Conservation (phyloP, 116 monocot genomes). For the Cymodocea nodosa region DNA sequence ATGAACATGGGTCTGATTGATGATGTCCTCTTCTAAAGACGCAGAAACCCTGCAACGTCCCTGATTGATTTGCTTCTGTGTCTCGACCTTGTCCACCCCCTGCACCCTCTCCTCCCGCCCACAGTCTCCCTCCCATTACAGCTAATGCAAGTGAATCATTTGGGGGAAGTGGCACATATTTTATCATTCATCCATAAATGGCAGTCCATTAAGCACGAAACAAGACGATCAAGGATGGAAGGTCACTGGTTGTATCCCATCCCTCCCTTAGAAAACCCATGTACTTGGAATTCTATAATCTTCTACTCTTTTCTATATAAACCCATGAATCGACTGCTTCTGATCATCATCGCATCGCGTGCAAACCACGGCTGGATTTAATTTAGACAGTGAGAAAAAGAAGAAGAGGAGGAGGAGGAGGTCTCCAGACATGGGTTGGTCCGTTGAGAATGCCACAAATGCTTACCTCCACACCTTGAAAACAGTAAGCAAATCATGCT, state of each 20-base stretch:
- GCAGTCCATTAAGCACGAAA: too few relatives aligned
- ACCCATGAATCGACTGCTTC: background rate
- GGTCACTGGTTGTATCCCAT: background rate
- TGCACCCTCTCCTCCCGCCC: background rate
- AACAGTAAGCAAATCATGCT: constrained; percentile 16
- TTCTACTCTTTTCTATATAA: background rate
- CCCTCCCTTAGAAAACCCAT: background rate
- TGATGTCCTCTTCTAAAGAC: background rate
- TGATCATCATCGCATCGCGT: background rate
- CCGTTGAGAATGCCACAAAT: constrained; percentile 54
- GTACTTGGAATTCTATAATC: background rate
- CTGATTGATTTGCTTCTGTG: background rate
- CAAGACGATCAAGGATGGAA: background rate
- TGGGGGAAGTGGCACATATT: background rate
- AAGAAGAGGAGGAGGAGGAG: too few relatives aligned
- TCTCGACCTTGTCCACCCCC: background rate
- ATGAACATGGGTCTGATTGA: background rate
- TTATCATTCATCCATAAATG: background rate
- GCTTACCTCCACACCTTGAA: constrained; percentile 46
- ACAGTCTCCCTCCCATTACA: background rate
- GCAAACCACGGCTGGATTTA: background rate
- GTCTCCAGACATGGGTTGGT: constrained; percentile 38
- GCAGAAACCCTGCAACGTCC: background rate
- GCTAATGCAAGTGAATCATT: background rate
- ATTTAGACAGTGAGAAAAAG: background rate